Evolutionary conservation across 1,284 basidiomycete species (phyloP).

Genomic region (Phylloporus sp.): DNA sequence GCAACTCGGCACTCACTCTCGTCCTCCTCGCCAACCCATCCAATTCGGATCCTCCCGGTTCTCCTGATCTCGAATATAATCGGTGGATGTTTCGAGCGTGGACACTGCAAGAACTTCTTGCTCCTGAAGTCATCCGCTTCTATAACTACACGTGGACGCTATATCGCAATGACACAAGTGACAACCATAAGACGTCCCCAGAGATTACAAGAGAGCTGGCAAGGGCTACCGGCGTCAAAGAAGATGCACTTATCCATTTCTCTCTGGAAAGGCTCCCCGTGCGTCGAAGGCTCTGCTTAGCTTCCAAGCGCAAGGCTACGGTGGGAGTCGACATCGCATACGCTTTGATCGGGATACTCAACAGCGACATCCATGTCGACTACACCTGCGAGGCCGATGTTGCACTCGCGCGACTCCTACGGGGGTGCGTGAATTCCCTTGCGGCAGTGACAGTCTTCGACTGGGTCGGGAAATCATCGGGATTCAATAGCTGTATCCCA

Average conservation of each 20-base stretch:
- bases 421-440: slow-evolving; percentile 18
- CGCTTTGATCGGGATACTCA: slow-evolving; percentile 25
- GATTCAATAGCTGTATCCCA: slow-evolving; percentile 24
- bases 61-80: slow-evolving; percentile 14
- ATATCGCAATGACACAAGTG: slow-evolving; percentile 6
- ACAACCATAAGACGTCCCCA: slow-evolving; percentile 18
- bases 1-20: slow-evolving; percentile 24
- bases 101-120: slow-evolving; percentile 27
- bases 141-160: slow-evolving; percentile 16
- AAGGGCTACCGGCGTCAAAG: neutral
- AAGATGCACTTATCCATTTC: slow-evolving; percentile 10
- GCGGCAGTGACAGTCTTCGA: slow-evolving; percentile 20
- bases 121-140: slow-evolving; percentile 21
- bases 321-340: slow-evolving; percentile 21
- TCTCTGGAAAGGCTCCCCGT: slow-evolving; percentile 6
- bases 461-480: slow-evolving; percentile 26
- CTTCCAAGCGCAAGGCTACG: slow-evolving; percentile 23
- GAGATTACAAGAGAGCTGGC: neutral
- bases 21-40: slow-evolving; percentile 24
- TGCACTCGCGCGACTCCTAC: slow-evolving; percentile 24
- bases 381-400: slow-evolving; percentile 10
- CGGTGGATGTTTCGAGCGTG: slow-evolving; percentile 30
- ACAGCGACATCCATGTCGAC: slow-evolving; percentile 14
- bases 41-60: too few relatives aligned
- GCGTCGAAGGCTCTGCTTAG: slow-evolving; percentile 19